phyloP scores from a whole-genome alignment of 1,139 yeast genomes.

The Geotrichum australiense region DNA sequence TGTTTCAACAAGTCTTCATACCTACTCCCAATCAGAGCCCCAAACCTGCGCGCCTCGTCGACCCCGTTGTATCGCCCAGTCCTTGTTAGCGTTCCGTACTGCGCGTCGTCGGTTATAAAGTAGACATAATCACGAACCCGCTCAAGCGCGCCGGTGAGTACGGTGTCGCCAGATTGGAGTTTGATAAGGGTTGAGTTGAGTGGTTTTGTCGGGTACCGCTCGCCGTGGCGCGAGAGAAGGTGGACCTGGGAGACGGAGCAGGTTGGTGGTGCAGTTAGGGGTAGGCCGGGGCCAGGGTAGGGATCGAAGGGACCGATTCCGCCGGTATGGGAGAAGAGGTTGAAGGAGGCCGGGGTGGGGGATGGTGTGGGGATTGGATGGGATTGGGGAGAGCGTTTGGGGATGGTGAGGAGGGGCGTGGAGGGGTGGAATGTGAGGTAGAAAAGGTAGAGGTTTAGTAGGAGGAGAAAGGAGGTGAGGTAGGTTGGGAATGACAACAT shows the following conservation, averaged over 20 bases:
- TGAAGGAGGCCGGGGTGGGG: conserved; percentile 9
- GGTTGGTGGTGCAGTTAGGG: conserved; percentile 22
- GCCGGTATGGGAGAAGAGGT: conserved; percentile 17
- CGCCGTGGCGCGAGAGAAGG: conserved; percentile 21
- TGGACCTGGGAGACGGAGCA: conserved; percentile 21
- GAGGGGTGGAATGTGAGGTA: not conserved
- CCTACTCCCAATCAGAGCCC: conserved; percentile 11
- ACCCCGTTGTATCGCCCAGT: conserved; percentile 21
- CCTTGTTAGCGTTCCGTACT: conserved; percentile 19
- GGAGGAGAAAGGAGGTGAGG: not conserved
- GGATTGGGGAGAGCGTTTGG: too few relatives aligned
- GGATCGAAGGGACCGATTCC: conserved; percentile 27
- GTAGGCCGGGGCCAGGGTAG: conserved; percentile 41
- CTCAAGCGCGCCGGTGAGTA: conserved; percentile 18
- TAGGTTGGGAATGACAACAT: too few relatives aligned
- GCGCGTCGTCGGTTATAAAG: conserved; percentile 14
- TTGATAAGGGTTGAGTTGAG: conserved; percentile 14
- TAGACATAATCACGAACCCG: conserved; percentile 18
- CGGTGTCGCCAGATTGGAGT: conserved; percentile 11
- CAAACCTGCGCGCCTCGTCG: conserved; percentile 14
- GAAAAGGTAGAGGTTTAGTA: not conserved
- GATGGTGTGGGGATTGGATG: too few relatives aligned
- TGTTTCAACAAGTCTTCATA: conserved; percentile 13
- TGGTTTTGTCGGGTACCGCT: conserved; percentile 20
- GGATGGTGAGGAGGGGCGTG: not conserved